Percentiles rank a stretch among this genome's conserved stretches.
phyloP scores from a whole-genome alignment of 1,139 yeast species.

The Candida sp. region DNA sequence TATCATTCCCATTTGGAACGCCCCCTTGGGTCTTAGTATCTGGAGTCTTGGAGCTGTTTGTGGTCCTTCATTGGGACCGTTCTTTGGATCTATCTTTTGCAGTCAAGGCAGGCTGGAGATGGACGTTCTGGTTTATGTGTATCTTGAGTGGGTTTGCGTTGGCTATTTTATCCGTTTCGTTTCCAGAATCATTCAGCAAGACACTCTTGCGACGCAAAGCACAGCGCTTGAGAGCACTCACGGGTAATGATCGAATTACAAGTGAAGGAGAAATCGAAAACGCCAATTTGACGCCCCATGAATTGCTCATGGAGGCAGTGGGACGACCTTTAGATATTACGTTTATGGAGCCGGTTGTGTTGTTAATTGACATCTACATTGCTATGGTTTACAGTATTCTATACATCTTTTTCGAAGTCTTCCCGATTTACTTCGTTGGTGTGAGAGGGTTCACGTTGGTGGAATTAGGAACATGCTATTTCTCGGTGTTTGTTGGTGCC shows the following conservation, averaged over 20 bases:
- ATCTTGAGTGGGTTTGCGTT: slow-evolving; percentile 39
- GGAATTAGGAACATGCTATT: slow-evolving; percentile 24
- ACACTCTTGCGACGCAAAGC: slow-evolving; percentile 54
- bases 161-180: slow-evolving; percentile 31
- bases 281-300: slow-evolving; percentile 28
- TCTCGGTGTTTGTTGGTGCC: slow-evolving; percentile 24
- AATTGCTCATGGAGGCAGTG: slow-evolving; percentile 24
- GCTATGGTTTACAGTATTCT: slow-evolving; percentile 33
- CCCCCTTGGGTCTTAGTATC: slow-evolving; percentile 29
- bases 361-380: slow-evolving; percentile 33
- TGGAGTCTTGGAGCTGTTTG: slow-evolving; percentile 37
- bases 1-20: slow-evolving; percentile 24
- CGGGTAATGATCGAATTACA: slow-evolving; percentile 45
- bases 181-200: slow-evolving; percentile 57
- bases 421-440: slow-evolving; percentile 32
- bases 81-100: slow-evolving; percentile 32
- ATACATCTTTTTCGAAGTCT: slow-evolving; percentile 39
- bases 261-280: slow-evolving; percentile 46
- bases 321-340: slow-evolving; percentile 37
- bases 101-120: slow-evolving; percentile 40
- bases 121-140: slow-evolving; percentile 48
- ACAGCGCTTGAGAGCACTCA: slow-evolving; percentile 42
- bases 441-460: slow-evolving; percentile 30
- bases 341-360: slow-evolving; percentile 35
- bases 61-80: slow-evolving; percentile 40